Evolutionary conservation across 2,329 filamentous ascomycete genomes (phyloP), one percentile per base, ranked within the genome.

Genomic region (Diaporthe sp.): DNA sequence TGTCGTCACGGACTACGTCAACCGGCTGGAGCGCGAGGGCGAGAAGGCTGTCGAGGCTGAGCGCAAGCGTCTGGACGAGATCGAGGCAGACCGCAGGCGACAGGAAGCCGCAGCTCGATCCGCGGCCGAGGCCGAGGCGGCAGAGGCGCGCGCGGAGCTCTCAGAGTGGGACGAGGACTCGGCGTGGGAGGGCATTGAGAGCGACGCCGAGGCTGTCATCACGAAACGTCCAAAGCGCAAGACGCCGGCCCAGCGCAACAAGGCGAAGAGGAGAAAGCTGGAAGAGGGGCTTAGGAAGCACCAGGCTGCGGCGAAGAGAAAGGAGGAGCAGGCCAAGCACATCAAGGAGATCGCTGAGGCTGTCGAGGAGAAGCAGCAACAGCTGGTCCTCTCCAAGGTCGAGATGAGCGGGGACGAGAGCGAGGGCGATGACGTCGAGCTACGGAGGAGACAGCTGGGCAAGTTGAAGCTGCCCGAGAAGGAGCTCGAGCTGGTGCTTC

Each of bases 111-210:
- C 92, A 0, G 91, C 90, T 17, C 86, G 86, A 55, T 96, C 93
- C 13, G 92, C 93, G 25, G 94, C 93, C 3, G 90, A 94, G 78
- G 92, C 93, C 3, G 93, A 95, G 66, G 94, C 94, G 22, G 92
- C 92, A 0, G 92, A 94, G 79, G 89, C 90, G 76, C 90, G 89
- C 63, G 89, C 89, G 4, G 88, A 92, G 66, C 80, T 93, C 73
- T 92, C 90, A 0, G 91, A 91, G 82, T 96, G 91, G 87, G 95
- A 97, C 75, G 94, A 96, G 79, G 96, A 98, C 81, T 97, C 94
- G 61, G 95, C 94, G 19, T 98, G 95, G 95, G 96, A 96, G 82
- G 94, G 94, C 0, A 91, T 95, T 77, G 93, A 98, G 85, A 98
- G 94, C 81, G 95, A 94, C 72, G 90, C 89, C 13, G 93, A 95